Base-by-base conservation (phyloP, 2,329 filamentous ascomycete species). In the Colletotrichum lindemuthianum region DNA sequence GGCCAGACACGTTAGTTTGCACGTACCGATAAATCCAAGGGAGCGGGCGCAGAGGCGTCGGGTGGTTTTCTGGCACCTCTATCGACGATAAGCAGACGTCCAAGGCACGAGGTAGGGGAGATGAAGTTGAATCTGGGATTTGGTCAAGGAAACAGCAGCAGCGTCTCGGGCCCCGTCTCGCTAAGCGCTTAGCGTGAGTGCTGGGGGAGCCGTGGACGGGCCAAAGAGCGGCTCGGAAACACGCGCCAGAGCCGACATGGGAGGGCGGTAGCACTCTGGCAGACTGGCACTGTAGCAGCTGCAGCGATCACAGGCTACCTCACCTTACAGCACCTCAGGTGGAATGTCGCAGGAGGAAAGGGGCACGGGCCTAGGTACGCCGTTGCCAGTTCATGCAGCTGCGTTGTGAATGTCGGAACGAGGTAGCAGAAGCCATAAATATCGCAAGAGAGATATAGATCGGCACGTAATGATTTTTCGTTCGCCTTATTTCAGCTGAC, bases 131-230 rank as follows among this genome's bases (percentile, higher is more conserved):
- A 59, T 61, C 50, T 54, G 57, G 56, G 64, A 67, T 65, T 65
- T 69, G 70, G 65, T 48, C 63, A 59, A 47, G 59, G 65, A 68
- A 58, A 66, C 59, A 60, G 49, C 24, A 24, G 1, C 24, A 24
- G 24, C 24, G 56, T 59, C 56, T 67, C 54, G 65, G 24, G 64
- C 60, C 65, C 69, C 67, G 68, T 70, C 70, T 72, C 70, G 70
- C 69, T 72, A 70, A 70, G 70, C 69, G 69, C 69, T 67, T 71
- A 71, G 70, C 68, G 69, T 69, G 49, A 63, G 65, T 36, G 33
- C 51, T 55, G 52, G 47, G 57, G 48, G 45, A 15, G 39, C 51
- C 41, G 51, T 33, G 45, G 53, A 54, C 47, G 54, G 59, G 49
- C 63, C 63, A 68, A 66, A 64, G 58, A 63, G 59, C 63, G 47